Evolutionary conservation across 257 asterid genomes (phyloP).

Genomic region (Phtheirospermum japonicum): DNA sequence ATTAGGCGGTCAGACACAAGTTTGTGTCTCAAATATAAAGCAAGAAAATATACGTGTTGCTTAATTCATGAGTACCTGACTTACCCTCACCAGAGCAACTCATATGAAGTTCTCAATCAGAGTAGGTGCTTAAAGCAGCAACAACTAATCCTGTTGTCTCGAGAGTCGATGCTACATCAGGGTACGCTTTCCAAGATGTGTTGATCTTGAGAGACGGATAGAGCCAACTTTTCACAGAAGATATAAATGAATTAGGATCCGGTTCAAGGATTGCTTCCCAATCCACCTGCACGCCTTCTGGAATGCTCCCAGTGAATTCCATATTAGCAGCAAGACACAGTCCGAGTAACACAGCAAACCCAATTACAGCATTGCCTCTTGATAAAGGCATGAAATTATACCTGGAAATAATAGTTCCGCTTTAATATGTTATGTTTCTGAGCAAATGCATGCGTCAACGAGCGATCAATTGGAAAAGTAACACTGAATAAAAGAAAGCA

Average conservation of each 20-base stretch:
- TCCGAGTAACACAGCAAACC: conserved; percentile 81
- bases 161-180: conserved; percentile 86
- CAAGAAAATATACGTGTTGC: not conserved
- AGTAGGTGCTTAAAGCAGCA: conserved; percentile 80
- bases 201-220: conserved; percentile 75
- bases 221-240: conserved; percentile 70
- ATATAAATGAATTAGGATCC: conserved; percentile 55
- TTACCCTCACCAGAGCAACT: conserved; percentile 22
- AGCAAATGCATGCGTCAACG: no score
- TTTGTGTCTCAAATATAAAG: no score
- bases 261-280: conserved; percentile 94
- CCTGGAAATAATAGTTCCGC: conserved; percentile 47
- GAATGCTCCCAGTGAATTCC: conserved; percentile 92
- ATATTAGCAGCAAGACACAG: conserved; percentile 90
- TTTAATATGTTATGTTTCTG: not conserved
- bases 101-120: conserved; percentile 44
- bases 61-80: not conserved
- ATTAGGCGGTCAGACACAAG: no score
- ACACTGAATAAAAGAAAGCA: no score
- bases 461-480: no score
- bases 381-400: conserved; percentile 89
- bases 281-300: conserved; percentile 84
- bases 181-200: conserved; percentile 91
- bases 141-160: conserved; percentile 87
- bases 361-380: conserved; percentile 75